These are phyloP conservation scores for Plasmodium cynomolgi DNA, from an alignment of 169 alveolate genomes.

Conservation along the genomic window DNA sequence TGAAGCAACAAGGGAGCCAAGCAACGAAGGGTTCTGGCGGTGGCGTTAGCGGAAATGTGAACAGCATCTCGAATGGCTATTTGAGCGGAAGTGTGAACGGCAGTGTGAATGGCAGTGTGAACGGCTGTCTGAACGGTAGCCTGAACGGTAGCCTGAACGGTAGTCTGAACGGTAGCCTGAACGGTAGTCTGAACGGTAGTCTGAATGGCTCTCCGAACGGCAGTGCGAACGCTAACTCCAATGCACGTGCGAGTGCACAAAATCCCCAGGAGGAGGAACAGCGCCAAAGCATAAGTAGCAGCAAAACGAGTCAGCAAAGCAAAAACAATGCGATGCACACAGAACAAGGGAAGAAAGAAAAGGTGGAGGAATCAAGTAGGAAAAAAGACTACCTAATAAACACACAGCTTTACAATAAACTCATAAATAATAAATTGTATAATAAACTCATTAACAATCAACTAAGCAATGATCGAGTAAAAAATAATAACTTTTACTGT, in stretches of 20 bases:
- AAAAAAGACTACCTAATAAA: constrained; percentile 14
- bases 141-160: not conserved
- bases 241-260: not conserved
- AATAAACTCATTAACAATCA: constrained; percentile 17
- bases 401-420: not conserved
- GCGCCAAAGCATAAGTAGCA: not conserved
- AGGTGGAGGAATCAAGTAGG: not conserved
- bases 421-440: constrained; percentile 10
- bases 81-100: no score
- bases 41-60: not conserved
- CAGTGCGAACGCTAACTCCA: no score
- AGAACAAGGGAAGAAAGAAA: not conserved
- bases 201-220: not conserved
- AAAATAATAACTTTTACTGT: constrained; percentile 1
- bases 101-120: no score
- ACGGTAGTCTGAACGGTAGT: no score
- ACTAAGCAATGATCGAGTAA: not conserved
- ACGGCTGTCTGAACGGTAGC: no score
- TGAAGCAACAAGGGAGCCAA: not conserved
- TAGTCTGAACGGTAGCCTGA: not conserved
- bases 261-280: not conserved
- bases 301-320: not conserved
- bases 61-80: not conserved
- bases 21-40: not conserved
- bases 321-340: not conserved